Percentiles rank a stretch among this genome's conserved stretches.
These are phyloP conservation scores for Ophiostoma novo-ulmi DNA, from an alignment of 2,329 filamentous ascomycete genomes.

Conservation along the genomic window DNA sequence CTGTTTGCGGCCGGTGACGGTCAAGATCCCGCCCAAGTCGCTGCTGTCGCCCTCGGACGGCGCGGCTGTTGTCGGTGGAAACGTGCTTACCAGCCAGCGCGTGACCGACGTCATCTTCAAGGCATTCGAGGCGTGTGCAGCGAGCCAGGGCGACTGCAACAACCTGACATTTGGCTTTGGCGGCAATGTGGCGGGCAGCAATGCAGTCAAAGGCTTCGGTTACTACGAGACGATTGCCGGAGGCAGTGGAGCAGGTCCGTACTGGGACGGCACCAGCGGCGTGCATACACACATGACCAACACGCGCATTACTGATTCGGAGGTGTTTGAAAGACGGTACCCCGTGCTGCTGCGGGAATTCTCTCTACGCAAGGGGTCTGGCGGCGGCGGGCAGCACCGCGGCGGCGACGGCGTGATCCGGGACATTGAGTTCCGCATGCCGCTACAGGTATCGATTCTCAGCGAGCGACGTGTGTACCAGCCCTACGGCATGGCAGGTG, in stretches of 20 bases:
- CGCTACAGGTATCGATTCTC: constrained; percentile 72
- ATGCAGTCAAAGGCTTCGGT: constrained; percentile 67
- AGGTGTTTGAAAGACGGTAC: constrained; percentile 36
- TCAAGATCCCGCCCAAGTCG: constrained; percentile 65
- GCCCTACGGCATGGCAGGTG: constrained; percentile 79
- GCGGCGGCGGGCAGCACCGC: constrained; percentile 32
- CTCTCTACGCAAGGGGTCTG: constrained; percentile 31
- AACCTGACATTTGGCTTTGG: constrained; percentile 82
- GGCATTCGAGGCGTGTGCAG: constrained; percentile 73
- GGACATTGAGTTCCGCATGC: constrained; percentile 42
- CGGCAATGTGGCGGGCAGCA: constrained; percentile 54
- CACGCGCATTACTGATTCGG: constrained; percentile 33
- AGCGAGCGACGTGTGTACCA: constrained; percentile 70
- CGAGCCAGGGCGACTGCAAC: constrained; percentile 75
- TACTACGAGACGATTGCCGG: constrained; percentile 46
- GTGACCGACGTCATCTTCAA: constrained; percentile 79
- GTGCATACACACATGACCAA: constrained; percentile 34
- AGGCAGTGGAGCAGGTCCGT: constrained; percentile 33
- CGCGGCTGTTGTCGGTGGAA: constrained; percentile 77
- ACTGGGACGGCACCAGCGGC: constrained; percentile 32
- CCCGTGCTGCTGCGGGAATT: constrained; percentile 34
- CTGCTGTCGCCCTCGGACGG: constrained; percentile 71
- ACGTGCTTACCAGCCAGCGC: constrained; percentile 73
- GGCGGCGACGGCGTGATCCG: constrained; percentile 36
- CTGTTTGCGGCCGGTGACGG: constrained; percentile 69